Evolutionary conservation across 2,329 filamentous ascomycete genomes (phyloP).

Genomic region (Rhynchosporium graminicola): DNA sequence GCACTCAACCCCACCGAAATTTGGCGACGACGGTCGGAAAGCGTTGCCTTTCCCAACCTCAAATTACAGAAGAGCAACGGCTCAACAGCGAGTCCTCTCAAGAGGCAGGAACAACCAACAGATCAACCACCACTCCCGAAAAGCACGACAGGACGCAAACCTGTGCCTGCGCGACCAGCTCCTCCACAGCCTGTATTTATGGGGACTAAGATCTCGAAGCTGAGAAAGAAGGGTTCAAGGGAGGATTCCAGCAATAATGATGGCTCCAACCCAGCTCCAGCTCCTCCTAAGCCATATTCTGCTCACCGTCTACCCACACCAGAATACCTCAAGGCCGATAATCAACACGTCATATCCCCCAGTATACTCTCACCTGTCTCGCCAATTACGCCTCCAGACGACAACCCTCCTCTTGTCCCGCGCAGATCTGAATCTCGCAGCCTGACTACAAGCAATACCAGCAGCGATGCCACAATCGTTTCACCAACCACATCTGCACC

Average conservation of each 20-base stretch:
- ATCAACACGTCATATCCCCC: conserved; percentile 24
- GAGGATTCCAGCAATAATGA: conserved; percentile 24
- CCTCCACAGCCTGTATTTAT: conserved; percentile 38
- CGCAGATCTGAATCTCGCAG: conserved; percentile 30
- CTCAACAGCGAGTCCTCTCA: conserved; percentile 36
- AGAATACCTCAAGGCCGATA: conserved; percentile 33
- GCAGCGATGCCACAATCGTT: conserved; percentile 16
- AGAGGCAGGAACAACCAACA: conserved; percentile 26
- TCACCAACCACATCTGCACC: not conserved
- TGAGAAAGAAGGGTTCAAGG: conserved; percentile 35
- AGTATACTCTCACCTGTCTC: conserved; percentile 31
- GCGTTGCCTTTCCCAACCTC: conserved; percentile 35
- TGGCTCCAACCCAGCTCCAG: conserved; percentile 24
- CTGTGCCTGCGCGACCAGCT: conserved; percentile 35
- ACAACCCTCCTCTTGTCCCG: conserved; percentile 29
- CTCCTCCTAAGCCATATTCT: conserved; percentile 19
- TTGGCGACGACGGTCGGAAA: conserved; percentile 37
- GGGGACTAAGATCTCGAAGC: conserved; percentile 38
- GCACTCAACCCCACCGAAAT: conserved; percentile 34
- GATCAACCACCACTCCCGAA: conserved; percentile 28
- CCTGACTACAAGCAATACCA: conserved; percentile 1
- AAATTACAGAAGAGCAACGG: conserved; percentile 39
- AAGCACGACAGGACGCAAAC: conserved; percentile 31
- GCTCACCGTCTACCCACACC: conserved; percentile 32
- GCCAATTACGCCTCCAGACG: conserved; percentile 33